These are phyloP conservation scores for Penicillium hesseltinei DNA, from an alignment of 2,329 filamentous ascomycete species.

Conservation along the genomic window DNA sequence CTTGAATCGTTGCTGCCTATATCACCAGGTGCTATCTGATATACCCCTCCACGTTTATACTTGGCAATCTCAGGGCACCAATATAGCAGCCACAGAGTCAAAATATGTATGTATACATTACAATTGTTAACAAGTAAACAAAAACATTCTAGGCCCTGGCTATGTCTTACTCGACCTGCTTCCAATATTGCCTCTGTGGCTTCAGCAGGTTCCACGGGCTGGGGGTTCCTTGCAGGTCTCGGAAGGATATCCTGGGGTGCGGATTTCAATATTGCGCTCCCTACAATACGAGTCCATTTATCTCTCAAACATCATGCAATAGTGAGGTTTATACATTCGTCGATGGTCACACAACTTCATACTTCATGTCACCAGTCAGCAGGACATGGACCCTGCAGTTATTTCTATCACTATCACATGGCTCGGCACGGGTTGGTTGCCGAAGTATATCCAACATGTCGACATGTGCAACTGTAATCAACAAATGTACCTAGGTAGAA, in stretches of 20 bases:
- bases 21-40: neutral
- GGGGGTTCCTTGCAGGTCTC: neutral
- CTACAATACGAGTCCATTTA: neutral
- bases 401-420: slow-evolving; percentile 3
- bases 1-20: neutral
- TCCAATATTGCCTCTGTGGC: neutral
- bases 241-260: slow-evolving; percentile 1
- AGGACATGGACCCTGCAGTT: slow-evolving; percentile 2
- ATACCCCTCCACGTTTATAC: neutral
- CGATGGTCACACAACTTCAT: neutral
- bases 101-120: neutral
- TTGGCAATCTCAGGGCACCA: neutral
- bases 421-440: neutral
- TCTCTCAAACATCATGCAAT: neutral
- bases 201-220: neutral
- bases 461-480: neutral
- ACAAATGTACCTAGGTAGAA: neutral
- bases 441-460: neutral
- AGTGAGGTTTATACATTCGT: neutral
- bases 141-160: neutral
- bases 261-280: slow-evolving; percentile 1
- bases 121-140: neutral
- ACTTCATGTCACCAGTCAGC: slow-evolving; percentile 3
- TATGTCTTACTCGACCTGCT: neutral
- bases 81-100: neutral